Evolutionary conservation across 1,284 basidiomycete species (phyloP).

Genomic region (Moniliella sp.): DNA sequence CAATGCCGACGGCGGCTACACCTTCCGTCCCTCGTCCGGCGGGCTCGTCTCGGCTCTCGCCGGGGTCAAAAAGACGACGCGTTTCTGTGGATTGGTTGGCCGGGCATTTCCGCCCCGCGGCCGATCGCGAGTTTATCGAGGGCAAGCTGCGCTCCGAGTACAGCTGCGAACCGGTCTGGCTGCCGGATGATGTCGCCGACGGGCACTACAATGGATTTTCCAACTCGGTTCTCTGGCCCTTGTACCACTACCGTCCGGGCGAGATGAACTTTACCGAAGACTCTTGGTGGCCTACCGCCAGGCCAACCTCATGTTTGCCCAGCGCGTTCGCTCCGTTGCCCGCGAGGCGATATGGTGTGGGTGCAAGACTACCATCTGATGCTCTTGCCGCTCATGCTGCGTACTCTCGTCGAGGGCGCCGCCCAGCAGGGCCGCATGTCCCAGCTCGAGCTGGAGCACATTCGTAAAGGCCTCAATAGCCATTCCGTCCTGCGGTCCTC

Average conservation of each 20-base stretch:
- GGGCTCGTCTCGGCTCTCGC: slow-evolving; percentile 30
- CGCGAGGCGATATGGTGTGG: slow-evolving; percentile 75
- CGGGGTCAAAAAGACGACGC: slow-evolving; percentile 28
- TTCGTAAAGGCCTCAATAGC: slow-evolving; percentile 21
- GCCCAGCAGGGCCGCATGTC: slow-evolving; percentile 36
- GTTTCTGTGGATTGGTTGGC: slow-evolving; percentile 34
- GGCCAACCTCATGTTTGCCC: slow-evolving; percentile 82
- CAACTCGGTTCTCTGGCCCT: slow-evolving; percentile 95
- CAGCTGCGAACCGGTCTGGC: slow-evolving; percentile 87
- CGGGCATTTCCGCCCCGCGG: slow-evolving; percentile 18
- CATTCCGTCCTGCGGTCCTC: slow-evolving; percentile 21
- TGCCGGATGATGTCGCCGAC: slow-evolving; percentile 90
- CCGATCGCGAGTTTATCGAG: slow-evolving; percentile 24
- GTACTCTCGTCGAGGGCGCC: slow-evolving; percentile 52
- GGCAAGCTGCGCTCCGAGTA: slow-evolving; percentile 66
- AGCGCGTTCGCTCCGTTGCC: slow-evolving; percentile 57
- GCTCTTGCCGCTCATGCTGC: slow-evolving; percentile 82
- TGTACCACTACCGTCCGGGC: slow-evolving; percentile 74
- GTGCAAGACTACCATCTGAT: slow-evolving; percentile 50
- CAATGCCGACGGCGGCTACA: slow-evolving; percentile 23
- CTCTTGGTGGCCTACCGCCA: slow-evolving; percentile 94
- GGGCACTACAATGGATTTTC: slow-evolving; percentile 94
- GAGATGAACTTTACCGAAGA: slow-evolving; percentile 9
- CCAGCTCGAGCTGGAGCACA: slow-evolving; percentile 23
- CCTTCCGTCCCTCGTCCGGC: slow-evolving; percentile 27